These are phyloP conservation scores for Pythium dissotocum DNA, from an alignment of 352 stramenopile genomes.

Conservation along the genomic window DNA sequence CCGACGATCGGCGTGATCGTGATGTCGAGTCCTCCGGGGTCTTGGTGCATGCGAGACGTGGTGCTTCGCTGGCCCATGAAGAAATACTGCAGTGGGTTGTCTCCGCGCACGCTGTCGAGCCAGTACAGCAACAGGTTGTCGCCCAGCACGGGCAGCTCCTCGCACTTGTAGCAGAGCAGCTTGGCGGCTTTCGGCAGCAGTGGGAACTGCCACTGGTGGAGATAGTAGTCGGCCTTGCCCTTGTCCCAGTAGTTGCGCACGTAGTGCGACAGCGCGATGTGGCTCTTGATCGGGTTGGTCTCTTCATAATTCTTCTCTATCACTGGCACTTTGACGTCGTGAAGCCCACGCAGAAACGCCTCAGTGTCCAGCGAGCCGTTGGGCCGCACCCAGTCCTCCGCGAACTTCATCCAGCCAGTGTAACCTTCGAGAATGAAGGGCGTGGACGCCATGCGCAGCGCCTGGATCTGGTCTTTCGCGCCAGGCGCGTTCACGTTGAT, in stretches of 20 bases:
- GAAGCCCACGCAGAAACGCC: conserved; percentile 65
- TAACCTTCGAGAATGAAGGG: conserved; percentile 75
- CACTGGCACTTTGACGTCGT: conserved; percentile 79
- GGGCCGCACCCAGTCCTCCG: conserved; percentile 59
- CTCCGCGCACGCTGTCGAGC: conserved; percentile 83
- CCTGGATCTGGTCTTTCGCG: conserved; percentile 58
- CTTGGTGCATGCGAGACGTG: conserved; percentile 89
- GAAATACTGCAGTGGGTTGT: conserved; percentile 93
- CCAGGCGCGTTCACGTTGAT: conserved; percentile 61
- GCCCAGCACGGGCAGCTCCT: conserved; percentile 88
- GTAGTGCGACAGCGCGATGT: conserved; percentile 69
- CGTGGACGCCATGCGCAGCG: conserved; percentile 64
- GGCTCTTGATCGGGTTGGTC: conserved; percentile 73
- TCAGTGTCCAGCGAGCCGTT: conserved; percentile 56
- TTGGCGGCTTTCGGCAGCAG: conserved; percentile 72
- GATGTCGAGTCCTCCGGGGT: conserved; percentile 91
- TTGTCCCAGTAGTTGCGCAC: conserved; percentile 84
- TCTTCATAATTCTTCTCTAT: conserved; percentile 82
- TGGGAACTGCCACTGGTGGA: conserved; percentile 96
- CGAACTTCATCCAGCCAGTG: conserved; percentile 65
- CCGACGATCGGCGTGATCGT: conserved; percentile 93
- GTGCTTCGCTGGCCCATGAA: conserved; percentile 94
- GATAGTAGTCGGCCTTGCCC: conserved; percentile 84
- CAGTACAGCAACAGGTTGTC: conserved; percentile 93
- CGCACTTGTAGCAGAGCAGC: conserved; percentile 81